Evolutionary conservation across 108 stramenopile genomes (phyloP).

Genomic region (Heterococcus sp.): DNA sequence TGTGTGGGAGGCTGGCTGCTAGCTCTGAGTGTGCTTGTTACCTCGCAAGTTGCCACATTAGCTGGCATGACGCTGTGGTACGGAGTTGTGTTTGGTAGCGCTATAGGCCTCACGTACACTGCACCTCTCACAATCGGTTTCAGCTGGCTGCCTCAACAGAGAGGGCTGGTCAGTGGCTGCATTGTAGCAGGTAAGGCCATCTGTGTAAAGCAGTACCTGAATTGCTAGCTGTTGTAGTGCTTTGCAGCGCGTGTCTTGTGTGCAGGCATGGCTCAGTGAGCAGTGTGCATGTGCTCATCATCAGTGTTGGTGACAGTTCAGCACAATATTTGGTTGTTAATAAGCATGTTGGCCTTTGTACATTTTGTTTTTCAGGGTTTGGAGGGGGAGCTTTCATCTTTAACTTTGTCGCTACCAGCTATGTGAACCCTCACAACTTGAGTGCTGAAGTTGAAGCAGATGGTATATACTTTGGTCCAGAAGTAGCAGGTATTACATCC

Average conservation of each 20-base stretch:
- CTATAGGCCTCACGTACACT: slow-evolving; percentile 59
- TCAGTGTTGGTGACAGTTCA: too few species aligned
- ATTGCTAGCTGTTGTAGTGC: too few species aligned
- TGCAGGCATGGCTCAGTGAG: too few species aligned
- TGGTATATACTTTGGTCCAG: too few species aligned
- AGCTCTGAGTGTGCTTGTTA: slow-evolving; percentile 37
- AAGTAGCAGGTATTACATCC: too few species aligned
- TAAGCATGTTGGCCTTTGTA: too few species aligned
- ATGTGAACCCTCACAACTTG: slow-evolving; percentile 50
- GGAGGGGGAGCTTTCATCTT: slow-evolving; percentile 58
- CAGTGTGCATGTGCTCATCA: too few species aligned
- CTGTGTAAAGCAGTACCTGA: too few species aligned
- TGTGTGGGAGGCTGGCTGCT: slow-evolving; percentile 37
- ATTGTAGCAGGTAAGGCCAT: slow-evolving; percentile 55
- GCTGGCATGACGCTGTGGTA: slow-evolving; percentile 48
- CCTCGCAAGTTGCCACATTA: slow-evolving; percentile 47
- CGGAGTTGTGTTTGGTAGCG: slow-evolving; percentile 52
- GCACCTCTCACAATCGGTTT: slow-evolving; percentile 57
- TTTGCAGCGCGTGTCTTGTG: too few species aligned
- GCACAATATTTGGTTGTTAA: too few species aligned
- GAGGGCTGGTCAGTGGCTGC: slow-evolving; percentile 54
- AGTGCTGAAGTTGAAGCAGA: slow-evolving; percentile 20
- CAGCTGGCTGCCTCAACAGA: slow-evolving; percentile 52
- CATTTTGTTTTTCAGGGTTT: too few species aligned
- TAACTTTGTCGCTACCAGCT: slow-evolving; percentile 46